Percentiles rank a stretch among this genome's conserved stretches.
Conservation (phyloP, 805 yeast genomes). For the Middelhovenomyces tepae region DNA sequence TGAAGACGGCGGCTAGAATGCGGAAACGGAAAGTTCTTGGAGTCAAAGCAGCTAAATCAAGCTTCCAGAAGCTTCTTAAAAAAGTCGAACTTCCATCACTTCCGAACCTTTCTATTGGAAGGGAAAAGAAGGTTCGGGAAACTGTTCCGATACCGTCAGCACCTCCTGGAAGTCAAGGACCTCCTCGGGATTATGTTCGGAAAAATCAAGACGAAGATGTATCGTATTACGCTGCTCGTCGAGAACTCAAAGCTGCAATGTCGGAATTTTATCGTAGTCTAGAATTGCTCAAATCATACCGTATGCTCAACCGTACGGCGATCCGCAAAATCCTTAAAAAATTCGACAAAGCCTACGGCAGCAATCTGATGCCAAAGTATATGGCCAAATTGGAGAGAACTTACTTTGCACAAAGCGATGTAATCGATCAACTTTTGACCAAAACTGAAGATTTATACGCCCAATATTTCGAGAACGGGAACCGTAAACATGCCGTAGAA, state of each 20-base stretch:
- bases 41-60: conserved; percentile 8
- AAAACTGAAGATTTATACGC: conserved; percentile 64
- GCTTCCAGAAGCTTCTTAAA: conserved; percentile 6
- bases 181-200: conserved; percentile 41
- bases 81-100: conserved; percentile 16
- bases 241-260: conserved; percentile 59
- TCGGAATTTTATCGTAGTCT: conserved; percentile 67
- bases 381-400: conserved; percentile 49
- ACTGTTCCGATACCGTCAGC: too few species aligned
- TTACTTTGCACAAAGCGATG: conserved; percentile 55
- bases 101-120: conserved; percentile 7
- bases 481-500: conserved; percentile 63
- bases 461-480: conserved; percentile 56
- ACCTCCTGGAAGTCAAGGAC: too few species aligned
- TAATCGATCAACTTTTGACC: conserved; percentile 52
- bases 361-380: conserved; percentile 38
- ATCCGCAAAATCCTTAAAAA: conserved; percentile 84
- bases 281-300: conserved; percentile 60
- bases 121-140: conserved; percentile 1
- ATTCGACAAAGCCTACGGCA: conserved; percentile 59
- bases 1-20: conserved; percentile 1
- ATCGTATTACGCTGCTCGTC: conserved; percentile 55
- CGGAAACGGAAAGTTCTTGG: conserved; percentile 3
- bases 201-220: conserved; percentile 27
- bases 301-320: conserved; percentile 76